phyloP scores from a whole-genome alignment of 768 basidiomycete species.

The Lactifluus pinguis region DNA sequence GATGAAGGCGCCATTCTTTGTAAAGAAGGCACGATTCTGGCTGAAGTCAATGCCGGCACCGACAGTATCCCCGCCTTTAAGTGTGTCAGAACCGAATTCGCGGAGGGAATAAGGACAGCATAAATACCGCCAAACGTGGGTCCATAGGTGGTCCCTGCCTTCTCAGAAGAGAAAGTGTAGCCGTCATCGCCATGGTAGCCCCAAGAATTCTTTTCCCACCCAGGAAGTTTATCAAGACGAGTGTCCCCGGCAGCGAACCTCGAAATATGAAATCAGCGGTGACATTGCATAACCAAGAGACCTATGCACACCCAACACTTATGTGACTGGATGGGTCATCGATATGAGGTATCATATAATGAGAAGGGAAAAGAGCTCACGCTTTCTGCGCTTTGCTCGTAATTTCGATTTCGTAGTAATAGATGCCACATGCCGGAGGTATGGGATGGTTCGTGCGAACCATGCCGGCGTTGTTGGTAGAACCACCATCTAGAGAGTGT shows the following conservation, averaged over 20 bases:
- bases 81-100: constrained; percentile 12
- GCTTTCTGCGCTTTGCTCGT: constrained; percentile 73
- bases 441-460: constrained; percentile 71
- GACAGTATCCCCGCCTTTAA: constrained; percentile 71
- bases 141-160: constrained; percentile 63
- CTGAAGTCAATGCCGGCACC: constrained; percentile 93
- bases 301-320: constrained; percentile 68
- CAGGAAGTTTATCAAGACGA: constrained; percentile 67
- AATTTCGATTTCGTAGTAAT: constrained; percentile 90
- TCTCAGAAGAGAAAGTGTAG: constrained; percentile 63
- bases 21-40: constrained; percentile 73
- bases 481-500: constrained; percentile 10
- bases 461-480: constrained; percentile 47
- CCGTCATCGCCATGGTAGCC: constrained; percentile 93
- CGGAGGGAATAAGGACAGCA: not conserved
- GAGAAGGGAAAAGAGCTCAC: constrained; percentile 33
- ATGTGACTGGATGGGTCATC: constrained; percentile 45
- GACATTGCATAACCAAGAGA: not conserved
- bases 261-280: not conserved
- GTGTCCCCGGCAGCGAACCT: constrained; percentile 64
- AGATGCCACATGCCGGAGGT: constrained; percentile 81
- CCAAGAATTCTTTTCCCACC: constrained; percentile 82
- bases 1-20: constrained; percentile 73
- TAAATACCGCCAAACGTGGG: constrained; percentile 67
- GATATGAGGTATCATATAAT: constrained; percentile 18